phyloP scores from a whole-genome alignment of 331 rosid species.

The Telfairia occidentalis region DNA sequence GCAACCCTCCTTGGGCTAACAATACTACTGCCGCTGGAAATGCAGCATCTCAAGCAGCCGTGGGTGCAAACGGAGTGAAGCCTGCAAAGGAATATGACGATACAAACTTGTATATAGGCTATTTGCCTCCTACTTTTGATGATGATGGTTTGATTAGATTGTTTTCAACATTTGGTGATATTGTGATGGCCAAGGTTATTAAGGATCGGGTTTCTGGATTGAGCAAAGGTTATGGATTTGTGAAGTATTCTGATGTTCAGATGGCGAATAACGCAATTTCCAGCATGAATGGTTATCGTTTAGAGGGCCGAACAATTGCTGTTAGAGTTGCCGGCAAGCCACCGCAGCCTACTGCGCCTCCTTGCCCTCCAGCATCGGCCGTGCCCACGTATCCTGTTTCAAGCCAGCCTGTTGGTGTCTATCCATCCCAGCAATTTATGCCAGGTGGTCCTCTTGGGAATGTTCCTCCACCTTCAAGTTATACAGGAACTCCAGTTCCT shows the following conservation, averaged over 20 bases:
- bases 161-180: conserved; percentile 90
- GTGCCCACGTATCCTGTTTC: conserved; percentile 63
- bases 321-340: conserved; percentile 98
- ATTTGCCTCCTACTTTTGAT: conserved; percentile 87
- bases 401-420: conserved; percentile 60
- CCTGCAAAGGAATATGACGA: conserved; percentile 83
- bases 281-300: conserved; percentile 87
- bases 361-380: conserved; percentile 70
- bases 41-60: conserved; percentile 45
- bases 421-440: conserved; percentile 84
- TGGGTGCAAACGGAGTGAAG: conserved; percentile 55
- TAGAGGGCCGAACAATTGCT: conserved; percentile 89
- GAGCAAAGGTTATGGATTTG: conserved; percentile 97
- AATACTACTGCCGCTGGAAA: conserved; percentile 28
- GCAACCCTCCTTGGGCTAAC: conserved; percentile 92
- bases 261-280: conserved; percentile 84
- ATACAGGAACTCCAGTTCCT: conserved; percentile 57
- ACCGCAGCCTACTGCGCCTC: conserved; percentile 83
- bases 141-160: conserved; percentile 76
- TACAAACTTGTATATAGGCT: conserved; percentile 88
- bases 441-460: conserved; percentile 58
- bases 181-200: conserved; percentile 93
- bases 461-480: conserved; percentile 56
- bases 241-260: conserved; percentile 77
- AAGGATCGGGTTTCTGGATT: conserved; percentile 66